Evolutionary conservation across 2,329 filamentous ascomycete species (phyloP).

Genomic region (Clonostachys rosea): DNA sequence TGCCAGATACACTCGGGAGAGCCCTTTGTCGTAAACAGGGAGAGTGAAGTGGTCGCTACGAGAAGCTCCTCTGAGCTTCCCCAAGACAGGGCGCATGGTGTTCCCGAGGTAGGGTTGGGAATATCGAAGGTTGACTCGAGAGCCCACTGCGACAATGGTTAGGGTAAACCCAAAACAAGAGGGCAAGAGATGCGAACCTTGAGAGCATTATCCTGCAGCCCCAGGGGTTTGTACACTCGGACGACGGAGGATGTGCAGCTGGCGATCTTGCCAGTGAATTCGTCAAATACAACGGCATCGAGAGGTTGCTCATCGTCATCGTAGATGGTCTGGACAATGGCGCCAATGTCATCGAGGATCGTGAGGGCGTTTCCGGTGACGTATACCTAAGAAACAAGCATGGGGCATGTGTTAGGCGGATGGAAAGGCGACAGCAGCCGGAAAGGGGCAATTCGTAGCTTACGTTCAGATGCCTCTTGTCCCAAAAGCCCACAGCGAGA

Average conservation of each 20-base stretch:
- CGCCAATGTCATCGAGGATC: constrained; percentile 70
- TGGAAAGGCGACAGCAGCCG: constrained; percentile 5
- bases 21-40: constrained; percentile 56
- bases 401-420: neutral
- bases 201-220: constrained; percentile 63
- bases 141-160: constrained; percentile 44
- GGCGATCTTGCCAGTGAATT: constrained; percentile 79
- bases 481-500: constrained; percentile 70
- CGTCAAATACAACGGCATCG: constrained; percentile 76
- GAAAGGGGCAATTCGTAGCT: constrained; percentile 17
- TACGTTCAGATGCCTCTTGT: constrained; percentile 68
- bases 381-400: constrained; percentile 59
- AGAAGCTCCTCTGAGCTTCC: constrained; percentile 81
- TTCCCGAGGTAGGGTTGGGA: constrained; percentile 15
- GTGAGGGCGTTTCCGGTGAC: constrained; percentile 85
- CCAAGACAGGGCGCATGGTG: constrained; percentile 68
- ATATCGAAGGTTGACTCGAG: constrained; percentile 58
- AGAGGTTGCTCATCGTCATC: constrained; percentile 68
- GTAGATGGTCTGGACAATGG: constrained; percentile 86
- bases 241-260: constrained; percentile 62
- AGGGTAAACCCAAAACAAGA: neutral
- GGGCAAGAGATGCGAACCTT: constrained; percentile 51
- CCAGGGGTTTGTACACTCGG: constrained; percentile 75
- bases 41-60: constrained; percentile 65
- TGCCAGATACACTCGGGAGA: constrained; percentile 64